phyloP scores from a whole-genome alignment of 2,329 filamentous ascomycete genomes.

The Aspergillus sp. region DNA sequence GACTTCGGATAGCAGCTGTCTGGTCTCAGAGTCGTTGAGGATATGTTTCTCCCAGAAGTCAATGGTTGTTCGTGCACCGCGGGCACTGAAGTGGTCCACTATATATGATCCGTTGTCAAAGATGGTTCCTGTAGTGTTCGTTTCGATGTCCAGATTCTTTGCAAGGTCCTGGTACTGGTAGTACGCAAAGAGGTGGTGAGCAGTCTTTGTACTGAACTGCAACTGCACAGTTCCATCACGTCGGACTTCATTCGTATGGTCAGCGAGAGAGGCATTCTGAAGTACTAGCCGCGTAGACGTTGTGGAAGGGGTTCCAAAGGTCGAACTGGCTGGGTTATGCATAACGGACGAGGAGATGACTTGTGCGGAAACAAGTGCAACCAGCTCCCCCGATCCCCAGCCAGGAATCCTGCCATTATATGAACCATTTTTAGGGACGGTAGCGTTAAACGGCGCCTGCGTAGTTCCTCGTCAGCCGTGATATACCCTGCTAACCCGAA shows the following conservation, averaged over 20 bases:
- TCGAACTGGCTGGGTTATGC: no score
- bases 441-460: neutral
- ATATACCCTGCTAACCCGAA: neutral
- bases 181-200: neutral
- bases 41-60: constrained; percentile 5
- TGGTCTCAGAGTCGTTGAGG: neutral
- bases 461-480: no score
- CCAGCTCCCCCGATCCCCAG: constrained; percentile 4
- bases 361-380: neutral
- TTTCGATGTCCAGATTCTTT: neutral
- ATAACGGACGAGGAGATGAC: neutral
- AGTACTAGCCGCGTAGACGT: neutral
- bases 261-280: neutral
- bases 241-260: neutral
- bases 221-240: neutral
- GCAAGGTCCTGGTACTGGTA: neutral
- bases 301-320: neutral
- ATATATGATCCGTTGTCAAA: neutral
- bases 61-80: neutral
- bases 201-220: neutral
- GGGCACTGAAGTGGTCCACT: constrained; percentile 1
- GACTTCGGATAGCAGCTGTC: neutral
- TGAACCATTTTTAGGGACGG: neutral
- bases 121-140: neutral
- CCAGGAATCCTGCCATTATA: neutral